Evolutionary conservation across 2,329 filamentous ascomycete species (phyloP), one percentile per base, ranked within the genome.

Genomic region (Epicoccum nigrum): DNA sequence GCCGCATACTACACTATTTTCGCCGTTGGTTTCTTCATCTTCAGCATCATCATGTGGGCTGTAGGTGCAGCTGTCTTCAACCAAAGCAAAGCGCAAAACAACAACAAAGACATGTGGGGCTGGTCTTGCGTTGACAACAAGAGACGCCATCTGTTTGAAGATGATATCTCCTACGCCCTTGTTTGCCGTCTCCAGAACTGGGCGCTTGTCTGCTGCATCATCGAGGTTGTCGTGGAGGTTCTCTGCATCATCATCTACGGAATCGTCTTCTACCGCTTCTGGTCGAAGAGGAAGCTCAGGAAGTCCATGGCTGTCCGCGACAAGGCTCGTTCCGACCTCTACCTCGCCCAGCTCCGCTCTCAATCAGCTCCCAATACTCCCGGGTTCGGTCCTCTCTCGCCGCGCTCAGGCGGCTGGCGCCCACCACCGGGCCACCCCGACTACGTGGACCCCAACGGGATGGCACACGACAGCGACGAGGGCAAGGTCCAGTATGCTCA

Each of bases 301-400:
- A 97, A 97, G 83, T 92, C 92, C 58, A 99, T 99, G 94, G 89
- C 96, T 72, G 81, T 89, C 71, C 91, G 94, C 65, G 94, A 99
- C 81, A 89, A 90, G 70, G 94, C 94, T 60, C 89, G 94, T 57
- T 93, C 90, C 55, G 92, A 97, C 73, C 85, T 99, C 59, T 97
- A 97, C 80, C 90, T 97, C 58, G 92, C 78, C 13, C 78, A 80
- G 48, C 75, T 81, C 13, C 77, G 77, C 48, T 75, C 85, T 16
- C 92, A 97, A 77, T 96, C 92, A 20, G 92, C 92, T 4, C 93
- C 93, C 63, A 97, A 97, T 80, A 97, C 93, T 0, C 93, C 93
- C 11, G 92, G 92, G 59, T 92, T 95, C 34, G 76, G 76, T 16
- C 87, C 86, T 23, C 85, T 87, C 72, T 88, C 88, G 76, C 73